Conservation (phyloP, 129 eudicot species). For the Kitagawia praeruptora region DNA sequence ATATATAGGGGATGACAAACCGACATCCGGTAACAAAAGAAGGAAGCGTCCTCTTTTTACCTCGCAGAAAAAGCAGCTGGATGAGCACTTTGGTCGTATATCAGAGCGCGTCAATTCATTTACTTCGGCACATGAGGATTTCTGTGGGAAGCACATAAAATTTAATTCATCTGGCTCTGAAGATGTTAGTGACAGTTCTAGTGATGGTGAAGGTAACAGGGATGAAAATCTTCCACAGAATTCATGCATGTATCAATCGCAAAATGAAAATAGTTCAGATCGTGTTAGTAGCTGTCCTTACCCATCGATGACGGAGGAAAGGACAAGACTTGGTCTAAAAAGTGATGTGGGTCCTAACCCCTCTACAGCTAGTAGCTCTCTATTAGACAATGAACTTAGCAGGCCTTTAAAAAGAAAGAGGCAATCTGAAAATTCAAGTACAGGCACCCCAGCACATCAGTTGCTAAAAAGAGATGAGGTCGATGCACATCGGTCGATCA, state of each 20-base stretch:
- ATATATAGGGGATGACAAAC: slow-evolving; percentile 25
- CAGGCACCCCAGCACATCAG: slow-evolving; percentile 14
- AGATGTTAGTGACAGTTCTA: slow-evolving; percentile 32
- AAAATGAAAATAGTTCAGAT: slow-evolving; percentile 25
- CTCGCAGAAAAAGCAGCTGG: slow-evolving; percentile 65
- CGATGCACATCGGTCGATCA: neutral
- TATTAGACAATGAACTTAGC: neutral
- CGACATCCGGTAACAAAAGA: slow-evolving; percentile 12
- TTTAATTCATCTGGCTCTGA: slow-evolving; percentile 62
- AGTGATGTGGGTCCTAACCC: slow-evolving; percentile 24
- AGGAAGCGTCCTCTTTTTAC: slow-evolving; percentile 58
- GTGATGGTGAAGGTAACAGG: slow-evolving; percentile 22
- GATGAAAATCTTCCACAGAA: slow-evolving; percentile 19
- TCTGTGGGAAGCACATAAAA: slow-evolving; percentile 49
- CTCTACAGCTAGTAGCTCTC: slow-evolving; percentile 11
- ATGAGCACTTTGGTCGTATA: slow-evolving; percentile 59
- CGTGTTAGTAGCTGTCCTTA: slow-evolving; percentile 51
- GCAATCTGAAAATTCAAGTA: slow-evolving; percentile 16
- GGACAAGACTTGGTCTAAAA: slow-evolving; percentile 46
- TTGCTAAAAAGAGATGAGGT: slow-evolving; percentile 19
- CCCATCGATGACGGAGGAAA: slow-evolving; percentile 54
- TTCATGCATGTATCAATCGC: slow-evolving; percentile 15
- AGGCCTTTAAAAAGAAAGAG: slow-evolving; percentile 21
- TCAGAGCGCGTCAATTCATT: slow-evolving; percentile 55
- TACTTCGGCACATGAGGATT: slow-evolving; percentile 32